Base-by-base conservation (phyloP, 164 flowering plant genomes). In the Stephania japonica region DNA sequence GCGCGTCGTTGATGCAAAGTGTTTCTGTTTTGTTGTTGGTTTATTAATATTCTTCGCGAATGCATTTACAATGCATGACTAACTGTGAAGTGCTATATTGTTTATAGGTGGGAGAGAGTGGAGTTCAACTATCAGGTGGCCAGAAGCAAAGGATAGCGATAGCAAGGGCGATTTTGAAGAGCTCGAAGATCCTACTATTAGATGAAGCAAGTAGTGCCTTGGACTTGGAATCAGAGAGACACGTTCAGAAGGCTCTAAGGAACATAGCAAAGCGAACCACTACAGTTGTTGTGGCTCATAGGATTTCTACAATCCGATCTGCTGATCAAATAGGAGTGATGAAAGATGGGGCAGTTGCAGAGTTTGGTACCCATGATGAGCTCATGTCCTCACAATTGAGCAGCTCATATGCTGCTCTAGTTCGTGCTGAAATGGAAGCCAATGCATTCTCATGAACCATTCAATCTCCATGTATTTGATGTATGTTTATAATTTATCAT, bases 191-290 rank as follows among this genome's bases (percentile, higher is more conserved):
- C 64, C 72, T 89, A 16, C 77, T 91, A 38, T 81, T 91, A 27
- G 97, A 89, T 75, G 93, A 89, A 77, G 93, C 93, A 42, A 89
- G 92, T 78, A 91, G 93, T 77, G 93, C 93, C 16, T 50, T 91
- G 79, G 92, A 91, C 81, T 73, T 88, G 83, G 93, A 91, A 74
- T 91, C 97, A 43, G 93, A 89, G 78, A 85, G 77, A 70, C 90
- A 88, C 19, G 84, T 91, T 56, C 91, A 91, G 76, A 81, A 84
- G 26, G 93, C 93, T 44, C 41, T 89, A 18, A 83, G 69, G 80
- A 85, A 79, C 80, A 80, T 80, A 0, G 81, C 87, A 0, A 85
- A 76, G 72, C 65, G 75, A 41, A 80, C 89, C 69, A 91, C 92
- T 18, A 89, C 93, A 1, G 78, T 91, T 27, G 79, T 87, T 5